Percentiles rank a stretch among this genome's conserved stretches.
phyloP scores from a whole-genome alignment of 176 grass and related monocot species.

The Carex pumila region DNA sequence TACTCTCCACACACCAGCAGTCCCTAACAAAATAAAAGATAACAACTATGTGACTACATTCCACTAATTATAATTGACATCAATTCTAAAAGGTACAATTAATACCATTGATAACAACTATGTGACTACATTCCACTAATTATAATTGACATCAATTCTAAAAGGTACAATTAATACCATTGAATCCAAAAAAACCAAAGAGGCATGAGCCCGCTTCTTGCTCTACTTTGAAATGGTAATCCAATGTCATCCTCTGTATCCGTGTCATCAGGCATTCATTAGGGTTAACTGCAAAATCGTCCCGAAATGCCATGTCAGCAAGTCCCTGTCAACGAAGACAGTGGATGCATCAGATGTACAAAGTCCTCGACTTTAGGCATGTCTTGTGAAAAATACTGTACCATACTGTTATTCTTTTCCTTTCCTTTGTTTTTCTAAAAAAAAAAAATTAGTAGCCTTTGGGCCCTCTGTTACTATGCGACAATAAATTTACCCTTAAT shows the following conservation, averaged over 20 bases:
- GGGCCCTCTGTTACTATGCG: background rate
- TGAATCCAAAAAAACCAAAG: slow-evolving; percentile 95
- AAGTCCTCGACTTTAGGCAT: slow-evolving; percentile 17
- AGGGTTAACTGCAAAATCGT: slow-evolving; percentile 99
- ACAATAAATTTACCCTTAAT: background rate
- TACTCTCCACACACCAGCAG: slow-evolving; percentile 91
- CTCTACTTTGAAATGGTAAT: slow-evolving; percentile 99
- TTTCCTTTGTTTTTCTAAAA: background rate
- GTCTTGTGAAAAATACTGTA: background rate
- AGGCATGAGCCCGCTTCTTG: slow-evolving; percentile 85
- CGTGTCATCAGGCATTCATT: slow-evolving; percentile 86
- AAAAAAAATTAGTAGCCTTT: background rate
- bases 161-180: slow-evolving; percentile 42
- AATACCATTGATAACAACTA: slow-evolving; percentile 83
- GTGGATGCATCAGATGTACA: slow-evolving; percentile 57
- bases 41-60: background rate
- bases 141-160: background rate
- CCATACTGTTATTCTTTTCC: background rate
- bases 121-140: background rate
- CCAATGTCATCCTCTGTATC: slow-evolving; percentile 96
- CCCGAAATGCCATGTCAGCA: slow-evolving; percentile 92
- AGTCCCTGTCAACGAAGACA: slow-evolving; percentile 84
- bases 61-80: background rate
- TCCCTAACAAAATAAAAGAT: slow-evolving; percentile 45
- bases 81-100: background rate